Conservation (phyloP, 768 basidiomycete species). For the Clavulina sp. region DNA sequence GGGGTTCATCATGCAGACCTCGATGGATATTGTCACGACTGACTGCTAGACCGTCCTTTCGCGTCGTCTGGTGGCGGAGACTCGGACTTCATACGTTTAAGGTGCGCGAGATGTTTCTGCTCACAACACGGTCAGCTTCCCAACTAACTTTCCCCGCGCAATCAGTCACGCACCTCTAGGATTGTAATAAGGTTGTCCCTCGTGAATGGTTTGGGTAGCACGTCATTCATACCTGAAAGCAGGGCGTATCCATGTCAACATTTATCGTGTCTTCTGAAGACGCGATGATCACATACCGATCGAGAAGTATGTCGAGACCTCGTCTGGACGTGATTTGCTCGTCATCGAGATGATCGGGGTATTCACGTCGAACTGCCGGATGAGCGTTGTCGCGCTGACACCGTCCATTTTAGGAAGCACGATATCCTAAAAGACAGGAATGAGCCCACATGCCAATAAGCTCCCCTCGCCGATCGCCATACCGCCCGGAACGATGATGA, state of each 20-base stretch:
- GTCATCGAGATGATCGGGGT: conserved; percentile 99
- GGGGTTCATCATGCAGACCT: no score
- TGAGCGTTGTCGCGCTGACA: conserved; percentile 76
- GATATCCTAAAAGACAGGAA: conserved; percentile 49
- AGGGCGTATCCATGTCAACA: neutral
- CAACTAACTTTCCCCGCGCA: neutral
- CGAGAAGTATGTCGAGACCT: conserved; percentile 79
- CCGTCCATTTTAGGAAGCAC: conserved; percentile 80
- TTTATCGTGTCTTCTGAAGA: neutral
- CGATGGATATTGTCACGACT: no score
- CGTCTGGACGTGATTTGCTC: conserved; percentile 77
- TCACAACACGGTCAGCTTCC: neutral
- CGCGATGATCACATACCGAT: conserved; percentile 37
- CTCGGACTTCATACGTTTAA: neutral
- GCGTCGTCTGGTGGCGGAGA: no score
- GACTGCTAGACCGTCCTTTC: no score
- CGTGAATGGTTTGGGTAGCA: conserved; percentile 93
- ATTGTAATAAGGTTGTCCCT: conserved; percentile 79
- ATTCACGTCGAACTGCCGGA: conserved; percentile 83
- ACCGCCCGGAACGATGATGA: conserved; percentile 4
- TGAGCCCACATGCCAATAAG: neutral
- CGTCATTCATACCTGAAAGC: conserved; percentile 74
- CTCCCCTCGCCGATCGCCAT: neutral
- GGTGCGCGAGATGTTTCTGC: neutral
- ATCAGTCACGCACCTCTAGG: conserved; percentile 46